phyloP scores from a whole-genome alignment of 169 alveolate species.

The Eimeria sp. region DNA sequence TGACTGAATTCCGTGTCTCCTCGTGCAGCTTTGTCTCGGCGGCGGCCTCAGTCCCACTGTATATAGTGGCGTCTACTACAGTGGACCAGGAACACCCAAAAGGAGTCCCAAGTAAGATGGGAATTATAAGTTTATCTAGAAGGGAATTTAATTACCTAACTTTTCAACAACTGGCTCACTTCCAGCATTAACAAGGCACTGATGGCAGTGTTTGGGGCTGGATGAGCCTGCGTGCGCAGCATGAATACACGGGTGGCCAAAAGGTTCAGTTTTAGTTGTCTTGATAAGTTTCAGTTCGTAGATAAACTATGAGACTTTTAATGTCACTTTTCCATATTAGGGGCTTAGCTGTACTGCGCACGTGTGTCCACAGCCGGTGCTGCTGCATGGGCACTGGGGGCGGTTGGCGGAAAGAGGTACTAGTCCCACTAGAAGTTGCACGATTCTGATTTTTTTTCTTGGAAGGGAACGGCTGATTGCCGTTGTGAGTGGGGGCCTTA shows the following conservation, averaged over 20 bases:
- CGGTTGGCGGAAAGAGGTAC: background rate
- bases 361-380: background rate
- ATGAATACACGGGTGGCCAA: background rate
- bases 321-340: background rate
- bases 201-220: slow-evolving; percentile 43
- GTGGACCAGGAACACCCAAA: background rate
- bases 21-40: slow-evolving; percentile 28
- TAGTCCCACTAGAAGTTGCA: background rate
- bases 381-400: background rate
- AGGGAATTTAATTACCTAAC: background rate
- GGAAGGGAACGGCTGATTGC: background rate
- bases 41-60: slow-evolving; percentile 1
- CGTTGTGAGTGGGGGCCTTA: background rate
- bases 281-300: background rate
- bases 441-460: background rate
- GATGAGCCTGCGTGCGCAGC: background rate
- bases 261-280: background rate
- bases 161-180: background rate
- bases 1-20: background rate
- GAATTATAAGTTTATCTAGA: background rate
- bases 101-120: background rate
- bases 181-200: slow-evolving; percentile 3
- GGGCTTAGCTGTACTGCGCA: background rate
- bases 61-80: background rate
- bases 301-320: background rate